These are phyloP conservation scores for Tetrahymena thermophila DNA, from an alignment of 73 alveolate species.

Conservation along the genomic window DNA sequence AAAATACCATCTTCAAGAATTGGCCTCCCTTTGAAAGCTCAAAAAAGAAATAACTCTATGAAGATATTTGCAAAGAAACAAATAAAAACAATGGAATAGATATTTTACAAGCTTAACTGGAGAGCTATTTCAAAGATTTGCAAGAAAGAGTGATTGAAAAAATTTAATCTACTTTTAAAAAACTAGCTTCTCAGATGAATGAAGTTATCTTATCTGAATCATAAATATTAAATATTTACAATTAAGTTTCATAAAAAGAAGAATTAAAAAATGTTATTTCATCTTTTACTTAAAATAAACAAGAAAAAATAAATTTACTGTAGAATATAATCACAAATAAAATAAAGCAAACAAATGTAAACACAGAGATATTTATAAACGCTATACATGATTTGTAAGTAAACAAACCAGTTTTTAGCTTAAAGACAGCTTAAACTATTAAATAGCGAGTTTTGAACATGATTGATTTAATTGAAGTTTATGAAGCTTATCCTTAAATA, in stretches of 20 bases:
- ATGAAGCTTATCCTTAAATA: background rate
- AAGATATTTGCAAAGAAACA: background rate
- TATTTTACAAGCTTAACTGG: background rate
- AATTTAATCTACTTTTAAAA: background rate
- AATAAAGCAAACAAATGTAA: background rate
- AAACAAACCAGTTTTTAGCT: background rate
- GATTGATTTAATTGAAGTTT: background rate
- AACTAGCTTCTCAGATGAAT: background rate
- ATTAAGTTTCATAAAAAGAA: background rate
- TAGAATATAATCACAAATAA: background rate
- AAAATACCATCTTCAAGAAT: background rate
- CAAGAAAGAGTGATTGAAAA: background rate
- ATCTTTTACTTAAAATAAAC: background rate
- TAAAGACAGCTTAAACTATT: background rate
- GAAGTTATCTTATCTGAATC: background rate
- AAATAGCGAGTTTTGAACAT: background rate
- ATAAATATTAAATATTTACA: background rate
- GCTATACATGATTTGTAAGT: background rate
- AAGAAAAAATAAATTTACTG: background rate
- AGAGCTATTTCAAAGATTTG: background rate
- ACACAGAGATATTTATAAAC: background rate
- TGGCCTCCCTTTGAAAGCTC: background rate
- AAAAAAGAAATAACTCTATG: background rate
- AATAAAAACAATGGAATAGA: background rate
- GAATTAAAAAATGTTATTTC: background rate